Evolutionary conservation across 1,284 basidiomycete genomes (phyloP).

Genomic region (Cutaneotrichosporon cavernicola): DNA sequence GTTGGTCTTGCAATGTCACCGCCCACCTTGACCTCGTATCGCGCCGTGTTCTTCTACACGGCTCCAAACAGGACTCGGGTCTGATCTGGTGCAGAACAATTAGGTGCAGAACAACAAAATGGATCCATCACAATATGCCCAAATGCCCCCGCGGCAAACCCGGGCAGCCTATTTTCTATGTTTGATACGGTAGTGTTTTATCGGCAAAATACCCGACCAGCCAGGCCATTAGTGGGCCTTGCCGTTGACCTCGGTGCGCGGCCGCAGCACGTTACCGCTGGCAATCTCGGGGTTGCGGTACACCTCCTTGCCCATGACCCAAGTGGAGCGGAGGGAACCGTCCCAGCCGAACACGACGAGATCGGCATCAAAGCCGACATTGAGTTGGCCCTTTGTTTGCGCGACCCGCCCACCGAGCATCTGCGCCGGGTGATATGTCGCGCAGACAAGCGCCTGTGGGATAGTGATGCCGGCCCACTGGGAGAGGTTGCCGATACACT

Average conservation of each 20-base stretch:
- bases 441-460: conserved; percentile 77
- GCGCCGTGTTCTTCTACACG: background rate
- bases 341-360: conserved; percentile 67
- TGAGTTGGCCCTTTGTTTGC: conserved; percentile 71
- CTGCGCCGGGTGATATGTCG: conserved; percentile 77
- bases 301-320: conserved; percentile 73
- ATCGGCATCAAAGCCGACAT: conserved; percentile 78
- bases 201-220: background rate
- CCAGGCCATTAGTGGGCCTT: background rate
- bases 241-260: background rate
- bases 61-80: background rate
- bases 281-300: conserved; percentile 51
- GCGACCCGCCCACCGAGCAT: conserved; percentile 68
- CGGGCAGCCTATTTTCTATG: conserved; percentile 2
- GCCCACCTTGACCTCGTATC: background rate
- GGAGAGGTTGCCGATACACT: conserved; percentile 78
- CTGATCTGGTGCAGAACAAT: background rate
- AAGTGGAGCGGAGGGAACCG: conserved; percentile 70
- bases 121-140: background rate
- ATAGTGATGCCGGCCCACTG: conserved; percentile 77
- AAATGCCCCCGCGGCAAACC: background rate
- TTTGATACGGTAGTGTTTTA: background rate
- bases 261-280: conserved; percentile 13
- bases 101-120: background rate
- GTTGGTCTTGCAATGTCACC: background rate